Evolutionary conservation across 2,329 filamentous ascomycete species (phyloP), one percentile per base, ranked within the genome.

Genomic region (Gaeumannomyces tritici): DNA sequence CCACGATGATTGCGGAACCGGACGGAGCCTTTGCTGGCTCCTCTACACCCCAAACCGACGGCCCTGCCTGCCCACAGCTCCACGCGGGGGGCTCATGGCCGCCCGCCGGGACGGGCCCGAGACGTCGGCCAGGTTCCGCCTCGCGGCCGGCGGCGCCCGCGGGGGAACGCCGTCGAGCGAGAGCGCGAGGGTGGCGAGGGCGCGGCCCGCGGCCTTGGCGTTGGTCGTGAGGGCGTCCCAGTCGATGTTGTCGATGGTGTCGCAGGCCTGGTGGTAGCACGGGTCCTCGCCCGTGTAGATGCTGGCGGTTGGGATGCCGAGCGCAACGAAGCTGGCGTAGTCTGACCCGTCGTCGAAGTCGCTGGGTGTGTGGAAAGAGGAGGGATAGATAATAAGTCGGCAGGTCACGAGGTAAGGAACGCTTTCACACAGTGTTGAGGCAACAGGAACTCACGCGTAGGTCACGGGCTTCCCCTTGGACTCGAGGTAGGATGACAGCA

Each of bases 291-390:
- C 85, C 4, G 84, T 87, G 67, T 84, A 84, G 26, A 88, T 74
- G 11, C 83, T 83, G 9, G 79, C 84, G 54, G 72, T 78, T n/a
- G 76, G 82, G 67, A 85, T 86, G 51, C 82, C 80, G 29, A 79
- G 74, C 51, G 81, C 75, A 42, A 83, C 74, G 75, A 88, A 88
- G 1, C 81, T 79, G 15, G 80, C 82, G 65, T 88, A 87, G 69
- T 88, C 86, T 11, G 79, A 65, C 59, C 84, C 80, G 3, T 82
- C 83, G 47, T 80, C 78, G 64, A 85, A 85, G 4, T 75, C 76
- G n/a, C 79, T 81, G n/a, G 24, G 4, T n/a, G 54, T 6, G 3
- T 6, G 6, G 7, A 6, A 18, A 5, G 1, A 6, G 13, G 13
- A 15, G 12, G 4, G 12, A n/a, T 18, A 24, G n/a, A n/a, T n/a